Evolutionary conservation across 148 eudicot genomes (phyloP), one percentile per base, ranked within the genome.

Genomic region (Polygonum maritimum): DNA sequence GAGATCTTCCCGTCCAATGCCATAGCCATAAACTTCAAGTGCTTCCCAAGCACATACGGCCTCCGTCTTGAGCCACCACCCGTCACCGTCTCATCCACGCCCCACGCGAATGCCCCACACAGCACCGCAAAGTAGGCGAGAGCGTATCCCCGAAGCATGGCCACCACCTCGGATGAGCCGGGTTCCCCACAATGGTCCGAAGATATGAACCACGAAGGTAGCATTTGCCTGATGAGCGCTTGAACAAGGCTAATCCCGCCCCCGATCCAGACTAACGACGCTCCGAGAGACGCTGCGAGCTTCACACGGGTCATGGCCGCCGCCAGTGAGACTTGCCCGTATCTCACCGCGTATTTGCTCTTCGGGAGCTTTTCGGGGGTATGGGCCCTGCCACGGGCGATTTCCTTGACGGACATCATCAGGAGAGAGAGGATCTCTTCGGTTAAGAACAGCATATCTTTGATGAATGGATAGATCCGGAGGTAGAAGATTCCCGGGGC

Each of bases 401-500:
- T 96, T 48, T 89, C 98, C 82, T 84, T 84, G 40, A 96, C 97
- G 31, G 97, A 84, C 19, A 75, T 78, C 92, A 89, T 85, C 74
- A 96, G 77, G 62, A 91, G 85, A 36, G 87, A 79, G 48, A 92
- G 89, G 22, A 96, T 86, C 79, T 89, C 88, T 78, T 96, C 98
- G 0, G 93, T 77, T 85, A 92, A 84, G 74, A 91, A 82, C 73
- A 85, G 76, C 76, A 91, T 78, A 58, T 91, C 85, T 70, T 88
- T 81, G 75, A 89, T 83, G 73, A 91, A 87, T 2, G 93, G 71
- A 78, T 87, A 90, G 19, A 92, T 87, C 3, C 93, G 87, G 54
- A 96, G 71, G 82, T 88, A 91, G 75, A 91, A 90, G 58, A 92
- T 86, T 49, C 98, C 99, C 41, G 99, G 99, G 76, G 99, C 99